Percentiles rank a stretch among this genome's conserved stretches.
Conservation (phyloP, 164 flowering plant species). For the Liriodendron chinense region DNA sequence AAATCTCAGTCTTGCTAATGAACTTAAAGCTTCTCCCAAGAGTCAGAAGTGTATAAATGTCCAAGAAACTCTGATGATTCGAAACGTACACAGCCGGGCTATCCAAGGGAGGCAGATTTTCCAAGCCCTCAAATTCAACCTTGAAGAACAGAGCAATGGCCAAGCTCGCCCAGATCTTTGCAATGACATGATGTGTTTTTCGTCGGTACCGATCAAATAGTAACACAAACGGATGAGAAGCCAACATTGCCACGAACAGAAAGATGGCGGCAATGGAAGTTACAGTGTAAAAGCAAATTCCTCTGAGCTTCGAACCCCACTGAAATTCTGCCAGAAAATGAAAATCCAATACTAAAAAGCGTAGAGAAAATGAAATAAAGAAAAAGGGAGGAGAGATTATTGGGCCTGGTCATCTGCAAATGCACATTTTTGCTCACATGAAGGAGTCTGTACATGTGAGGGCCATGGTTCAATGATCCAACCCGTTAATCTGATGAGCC, state of each 20-base stretch:
- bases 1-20: conserved; percentile 86
- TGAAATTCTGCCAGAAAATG: conserved; percentile 41
- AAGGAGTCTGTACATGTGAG: background rate
- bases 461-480: background rate
- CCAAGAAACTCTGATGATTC: conserved; percentile 92
- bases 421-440: background rate
- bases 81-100: conserved; percentile 92
- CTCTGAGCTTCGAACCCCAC: conserved; percentile 56
- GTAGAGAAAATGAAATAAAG: background rate
- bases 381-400: background rate
- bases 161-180: conserved; percentile 75
- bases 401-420: background rate
- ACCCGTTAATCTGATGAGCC: background rate
- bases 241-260: conserved; percentile 64
- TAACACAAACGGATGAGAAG: conserved; percentile 82
- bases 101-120: conserved; percentile 74
- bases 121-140: conserved; percentile 74
- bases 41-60: conserved; percentile 76
- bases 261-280: conserved; percentile 62
- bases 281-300: conserved; percentile 61
- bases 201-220: conserved; percentile 67
- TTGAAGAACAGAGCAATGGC: conserved; percentile 58
- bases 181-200: conserved; percentile 64
- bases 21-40: conserved; percentile 90
- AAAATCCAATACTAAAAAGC: background rate